phyloP scores from a whole-genome alignment of 2,329 filamentous ascomycete genomes.

The Chalaropsis ovoidea region DNA sequence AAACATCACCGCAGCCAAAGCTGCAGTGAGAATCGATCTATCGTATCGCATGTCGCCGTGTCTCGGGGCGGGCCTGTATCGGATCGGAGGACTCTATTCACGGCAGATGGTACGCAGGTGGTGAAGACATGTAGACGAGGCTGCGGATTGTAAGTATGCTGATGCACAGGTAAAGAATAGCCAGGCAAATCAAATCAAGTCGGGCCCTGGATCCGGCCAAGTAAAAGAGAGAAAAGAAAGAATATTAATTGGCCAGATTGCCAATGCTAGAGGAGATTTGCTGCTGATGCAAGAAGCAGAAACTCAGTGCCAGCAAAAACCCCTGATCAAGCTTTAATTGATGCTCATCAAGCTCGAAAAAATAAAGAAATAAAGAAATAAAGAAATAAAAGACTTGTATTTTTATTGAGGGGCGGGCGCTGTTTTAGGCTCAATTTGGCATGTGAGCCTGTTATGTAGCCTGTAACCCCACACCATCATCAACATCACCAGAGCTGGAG shows the following conservation, averaged over 20 bases:
- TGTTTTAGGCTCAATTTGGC: conserved; percentile 11
- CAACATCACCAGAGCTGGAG: not conserved
- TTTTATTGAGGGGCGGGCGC: not conserved
- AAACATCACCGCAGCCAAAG: conserved; percentile 14
- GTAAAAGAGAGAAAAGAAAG: not conserved
- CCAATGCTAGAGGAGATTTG: not conserved
- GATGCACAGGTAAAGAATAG: not conserved
- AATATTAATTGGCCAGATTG: conserved; percentile 6
- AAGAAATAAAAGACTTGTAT: not conserved
- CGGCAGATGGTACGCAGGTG: not conserved
- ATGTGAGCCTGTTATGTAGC: not conserved
- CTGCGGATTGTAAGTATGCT: not conserved
- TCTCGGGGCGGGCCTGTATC: not conserved
- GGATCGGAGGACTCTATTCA: not conserved
- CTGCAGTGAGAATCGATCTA: not conserved
- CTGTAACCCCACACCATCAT: not conserved
- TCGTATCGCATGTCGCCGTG: conserved; percentile 14
- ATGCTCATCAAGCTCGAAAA: not conserved
- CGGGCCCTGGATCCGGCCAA: not conserved
- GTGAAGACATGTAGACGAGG: conserved; percentile 4
- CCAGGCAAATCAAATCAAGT: not conserved
- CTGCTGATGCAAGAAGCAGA: not conserved
- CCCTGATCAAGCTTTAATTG: conserved; percentile 4
- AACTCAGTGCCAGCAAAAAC: not conserved
- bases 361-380: no score